Evolutionary conservation across 306 rosid genomes (phyloP).

Genomic region (Phaseolus lunatus): DNA sequence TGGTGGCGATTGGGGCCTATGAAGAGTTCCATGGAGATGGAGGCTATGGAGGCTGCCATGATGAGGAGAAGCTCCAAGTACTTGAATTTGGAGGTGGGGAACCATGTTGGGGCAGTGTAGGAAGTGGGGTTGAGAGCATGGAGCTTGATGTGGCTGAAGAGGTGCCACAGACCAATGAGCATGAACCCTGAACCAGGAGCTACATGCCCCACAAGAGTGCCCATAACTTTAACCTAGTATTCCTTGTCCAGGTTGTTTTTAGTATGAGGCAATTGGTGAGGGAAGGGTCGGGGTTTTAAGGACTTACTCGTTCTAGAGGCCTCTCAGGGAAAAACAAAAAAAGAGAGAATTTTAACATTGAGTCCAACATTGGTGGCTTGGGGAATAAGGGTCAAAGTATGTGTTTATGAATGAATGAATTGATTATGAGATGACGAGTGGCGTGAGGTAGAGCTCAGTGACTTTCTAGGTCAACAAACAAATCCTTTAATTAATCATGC

Average conservation of each 20-base stretch:
- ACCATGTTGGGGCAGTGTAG: slow-evolving; percentile 68
- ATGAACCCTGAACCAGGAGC: slow-evolving; percentile 83
- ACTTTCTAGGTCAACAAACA: slow-evolving; percentile 43
- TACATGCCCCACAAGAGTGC: slow-evolving; percentile 78
- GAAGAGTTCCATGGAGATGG: slow-evolving; percentile 86
- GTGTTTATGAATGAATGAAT: background rate
- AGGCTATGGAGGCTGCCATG: slow-evolving; percentile 54
- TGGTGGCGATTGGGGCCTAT: slow-evolving; percentile 71
- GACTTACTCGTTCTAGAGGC: background rate
- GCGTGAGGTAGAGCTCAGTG: slow-evolving; percentile 26
- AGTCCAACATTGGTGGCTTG: slow-evolving; percentile 31
- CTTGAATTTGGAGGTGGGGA: slow-evolving; percentile 58
- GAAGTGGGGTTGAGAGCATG: slow-evolving; percentile 52
- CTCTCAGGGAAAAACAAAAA: background rate
- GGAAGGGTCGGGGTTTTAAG: too few species aligned
- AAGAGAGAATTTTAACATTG: too few species aligned
- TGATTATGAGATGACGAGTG: slow-evolving; percentile 16
- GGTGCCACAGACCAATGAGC: slow-evolving; percentile 85
- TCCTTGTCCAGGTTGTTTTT: too few species aligned
- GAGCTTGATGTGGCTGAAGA: slow-evolving; percentile 78
- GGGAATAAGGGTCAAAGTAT: background rate
- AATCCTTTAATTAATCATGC: too few species aligned
- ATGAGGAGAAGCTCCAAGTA: slow-evolving; percentile 70
- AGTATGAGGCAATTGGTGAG: too few species aligned
- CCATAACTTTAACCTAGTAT: slow-evolving; percentile 47